phyloP scores from a whole-genome alignment of 805 yeast genomes.

The Spathaspora sp. region DNA sequence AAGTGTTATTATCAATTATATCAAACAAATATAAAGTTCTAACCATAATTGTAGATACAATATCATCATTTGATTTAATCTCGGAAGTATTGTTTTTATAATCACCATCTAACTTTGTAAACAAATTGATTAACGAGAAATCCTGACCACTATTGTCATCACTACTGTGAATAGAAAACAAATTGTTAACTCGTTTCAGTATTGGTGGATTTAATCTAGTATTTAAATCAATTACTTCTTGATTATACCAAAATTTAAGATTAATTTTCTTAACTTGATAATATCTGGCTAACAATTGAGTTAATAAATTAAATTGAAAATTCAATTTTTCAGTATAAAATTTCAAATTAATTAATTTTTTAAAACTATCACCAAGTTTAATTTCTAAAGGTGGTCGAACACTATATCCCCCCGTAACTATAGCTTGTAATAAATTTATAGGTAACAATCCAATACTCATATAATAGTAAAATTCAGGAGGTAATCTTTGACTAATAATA shows the following conservation, averaged over 20 bases:
- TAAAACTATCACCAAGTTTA: slow-evolving; percentile 50
- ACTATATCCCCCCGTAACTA: slow-evolving; percentile 58
- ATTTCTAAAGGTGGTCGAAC: slow-evolving; percentile 69
- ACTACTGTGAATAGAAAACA: slow-evolving; percentile 11
- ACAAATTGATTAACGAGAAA: slow-evolving; percentile 25
- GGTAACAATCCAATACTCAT: slow-evolving; percentile 72
- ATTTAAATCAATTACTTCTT: slow-evolving; percentile 40
- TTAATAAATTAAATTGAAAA: slow-evolving; percentile 60
- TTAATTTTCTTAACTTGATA: slow-evolving; percentile 71
- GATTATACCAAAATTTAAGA: slow-evolving; percentile 52
- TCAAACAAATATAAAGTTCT: slow-evolving; percentile 53
- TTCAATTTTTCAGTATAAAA: slow-evolving; percentile 51
- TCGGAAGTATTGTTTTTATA: slow-evolving; percentile 15
- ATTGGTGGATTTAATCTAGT: slow-evolving; percentile 55
- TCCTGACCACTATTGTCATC: slow-evolving; percentile 9
- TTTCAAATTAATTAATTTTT: slow-evolving; percentile 45
- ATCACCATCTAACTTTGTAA: slow-evolving; percentile 17
- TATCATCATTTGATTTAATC: slow-evolving; percentile 46
- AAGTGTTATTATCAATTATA: slow-evolving; percentile 38
- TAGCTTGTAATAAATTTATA: slow-evolving; percentile 59
- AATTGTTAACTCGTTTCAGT: slow-evolving; percentile 31
- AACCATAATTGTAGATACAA: slow-evolving; percentile 52
- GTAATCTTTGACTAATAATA: slow-evolving; percentile 77
- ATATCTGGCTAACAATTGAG: slow-evolving; percentile 76
- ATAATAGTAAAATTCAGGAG: slow-evolving; percentile 82